Percentiles rank a stretch among this genome's conserved stretches.
These are phyloP conservation scores for Onygena corvina DNA, from an alignment of 2,329 filamentous ascomycete species.

Conservation along the genomic window DNA sequence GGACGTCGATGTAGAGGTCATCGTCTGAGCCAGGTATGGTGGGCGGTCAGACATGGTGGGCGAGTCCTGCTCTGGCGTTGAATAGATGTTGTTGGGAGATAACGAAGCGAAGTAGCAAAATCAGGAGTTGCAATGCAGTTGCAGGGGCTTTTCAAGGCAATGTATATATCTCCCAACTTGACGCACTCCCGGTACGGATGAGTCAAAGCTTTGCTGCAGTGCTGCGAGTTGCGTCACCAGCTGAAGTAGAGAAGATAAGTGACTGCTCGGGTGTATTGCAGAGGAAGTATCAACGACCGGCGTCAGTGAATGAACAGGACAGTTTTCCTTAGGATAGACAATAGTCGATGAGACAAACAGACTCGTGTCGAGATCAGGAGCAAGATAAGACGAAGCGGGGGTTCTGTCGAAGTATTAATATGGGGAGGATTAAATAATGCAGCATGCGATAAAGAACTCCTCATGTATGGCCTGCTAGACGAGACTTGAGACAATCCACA, in stretches of 20 bases:
- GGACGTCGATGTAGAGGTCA: neutral
- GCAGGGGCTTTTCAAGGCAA: neutral
- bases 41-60: neutral
- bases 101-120: neutral
- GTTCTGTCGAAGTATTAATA: neutral
- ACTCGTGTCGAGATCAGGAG: too few species aligned
- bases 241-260: neutral
- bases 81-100: neutral
- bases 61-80: neutral
- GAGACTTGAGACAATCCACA: slow-evolving; percentile 1
- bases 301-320: neutral
- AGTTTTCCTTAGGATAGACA: too few species aligned
- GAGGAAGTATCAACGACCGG: neutral
- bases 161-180: neutral
- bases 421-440: neutral
- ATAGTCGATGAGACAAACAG: too few species aligned
- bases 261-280: neutral
- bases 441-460: neutral
- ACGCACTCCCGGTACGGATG: neutral
- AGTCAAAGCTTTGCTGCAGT: neutral
- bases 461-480: neutral
- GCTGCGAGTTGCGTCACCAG: neutral
- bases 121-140: neutral
- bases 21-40: neutral
- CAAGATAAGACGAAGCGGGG: neutral